These are phyloP conservation scores for Tephrocybe sp. DNA, from an alignment of 768 basidiomycete species.

Conservation along the genomic window DNA sequence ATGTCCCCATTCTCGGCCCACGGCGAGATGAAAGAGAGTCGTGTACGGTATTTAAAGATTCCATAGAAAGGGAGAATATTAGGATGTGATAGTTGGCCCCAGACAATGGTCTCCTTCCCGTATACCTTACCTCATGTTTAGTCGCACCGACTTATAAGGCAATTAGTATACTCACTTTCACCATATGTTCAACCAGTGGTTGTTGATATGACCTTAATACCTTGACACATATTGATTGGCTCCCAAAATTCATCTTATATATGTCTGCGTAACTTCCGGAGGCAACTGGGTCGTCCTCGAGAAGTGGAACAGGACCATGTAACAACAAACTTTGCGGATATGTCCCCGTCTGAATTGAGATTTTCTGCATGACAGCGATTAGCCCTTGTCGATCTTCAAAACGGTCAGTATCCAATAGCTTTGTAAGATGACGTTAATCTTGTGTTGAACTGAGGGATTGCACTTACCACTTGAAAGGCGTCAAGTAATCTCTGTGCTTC, in stretches of 20 bases:
- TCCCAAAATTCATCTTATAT: neutral
- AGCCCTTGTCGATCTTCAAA: neutral
- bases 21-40: slow-evolving; percentile 35
- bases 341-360: neutral
- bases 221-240: slow-evolving; percentile 2
- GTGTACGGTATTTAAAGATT: slow-evolving; percentile 18
- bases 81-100: slow-evolving; percentile 28
- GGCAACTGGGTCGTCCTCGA: neutral
- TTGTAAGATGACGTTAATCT: neutral
- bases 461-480: neutral
- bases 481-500: neutral
- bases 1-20: slow-evolving; percentile 24
- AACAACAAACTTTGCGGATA: slow-evolving; percentile 3
- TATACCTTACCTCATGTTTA: slow-evolving; percentile 10
- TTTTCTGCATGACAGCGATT: slow-evolving; percentile 8
- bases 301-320: neutral
- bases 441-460: too few species aligned
- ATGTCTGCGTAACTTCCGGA: slow-evolving; percentile 7
- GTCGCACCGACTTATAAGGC: too few species aligned
- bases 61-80: slow-evolving; percentile 31
- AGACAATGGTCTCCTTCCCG: slow-evolving; percentile 17
- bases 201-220: slow-evolving; percentile 3
- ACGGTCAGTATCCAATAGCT: slow-evolving; percentile 2
- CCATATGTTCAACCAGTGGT: neutral
- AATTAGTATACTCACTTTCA: neutral